Evolutionary conservation across 2,329 filamentous ascomycete genomes (phyloP), one percentile per base, ranked within the genome.

Genomic region (Sarocladium kiliense): DNA sequence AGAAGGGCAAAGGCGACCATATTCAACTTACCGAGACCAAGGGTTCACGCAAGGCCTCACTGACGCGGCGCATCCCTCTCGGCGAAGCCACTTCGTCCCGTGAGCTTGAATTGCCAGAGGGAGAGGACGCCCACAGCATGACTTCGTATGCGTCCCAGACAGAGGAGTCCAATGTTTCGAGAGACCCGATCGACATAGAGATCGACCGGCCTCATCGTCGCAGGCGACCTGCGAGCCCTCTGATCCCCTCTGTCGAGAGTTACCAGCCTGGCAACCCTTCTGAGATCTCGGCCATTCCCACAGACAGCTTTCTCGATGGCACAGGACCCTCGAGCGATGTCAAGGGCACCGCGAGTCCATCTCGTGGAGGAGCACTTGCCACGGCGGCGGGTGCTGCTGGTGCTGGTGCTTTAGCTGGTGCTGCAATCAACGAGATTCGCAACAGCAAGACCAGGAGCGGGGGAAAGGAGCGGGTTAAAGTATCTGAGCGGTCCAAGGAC

Each of bases 11-110:
- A 62, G 84, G 84, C 70, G 90, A 92, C 67, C 89, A 89, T 66
- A 86, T 96, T 58, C 87, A 94, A 71, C 91, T 96, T 68, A 95
- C 90, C 56, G 89, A 94, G 71, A 86, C 86, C 56, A 87, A 84
- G 67, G 84, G 84, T 60, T 79, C 84, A 59, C 84, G 88, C 64
- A 92, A 87, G 71, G 80, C 87, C 18, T 89, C 79, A 6, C 59
- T 68, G 39, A 73, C 60, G 37, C 75, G 77, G 55, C 76, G 74
- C 59, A 87, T 87, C 44, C 75, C 91, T 16, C 66, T 75, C 49
- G 57, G 55, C 9, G 23, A 45, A 69, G 59, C 65, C 53, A 56
- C 66, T 65, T 59, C 71, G 63, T 61, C 77, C 61, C 70, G 65
- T 36, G 73, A 77, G 55, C 64, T 73, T 18, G 76, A 79, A 57